phyloP scores from a whole-genome alignment of 106 monocot species.

The Dendrobium officinale region DNA sequence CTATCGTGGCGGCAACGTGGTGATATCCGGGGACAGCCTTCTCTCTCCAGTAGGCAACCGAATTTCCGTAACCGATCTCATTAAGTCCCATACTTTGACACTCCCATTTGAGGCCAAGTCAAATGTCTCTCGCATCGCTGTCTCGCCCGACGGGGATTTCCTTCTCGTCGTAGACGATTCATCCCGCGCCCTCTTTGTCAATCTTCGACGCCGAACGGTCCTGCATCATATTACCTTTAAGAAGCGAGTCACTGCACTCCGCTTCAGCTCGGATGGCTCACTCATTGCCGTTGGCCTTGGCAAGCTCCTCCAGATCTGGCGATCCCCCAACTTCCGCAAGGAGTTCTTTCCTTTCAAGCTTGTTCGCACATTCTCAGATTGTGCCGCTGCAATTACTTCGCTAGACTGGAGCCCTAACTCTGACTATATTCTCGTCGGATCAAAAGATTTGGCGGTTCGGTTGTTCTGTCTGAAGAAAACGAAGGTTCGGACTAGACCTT shows the following conservation, averaged over 20 bases:
- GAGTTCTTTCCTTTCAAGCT: constrained; percentile 91
- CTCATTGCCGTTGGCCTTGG: constrained; percentile 73
- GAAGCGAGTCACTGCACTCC: constrained; percentile 36
- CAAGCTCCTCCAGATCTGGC: constrained; percentile 84
- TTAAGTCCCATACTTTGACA: constrained; percentile 54
- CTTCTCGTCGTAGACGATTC: constrained; percentile 57
- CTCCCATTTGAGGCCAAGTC: constrained; percentile 73
- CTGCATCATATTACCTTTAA: constrained; percentile 84
- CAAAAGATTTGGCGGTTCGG: constrained; percentile 75
- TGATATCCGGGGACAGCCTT: constrained; percentile 45
- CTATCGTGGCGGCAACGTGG: constrained; percentile 80
- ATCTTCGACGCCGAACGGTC: constrained; percentile 61
- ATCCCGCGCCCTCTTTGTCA: constrained; percentile 55
- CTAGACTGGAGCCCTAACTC: constrained; percentile 84
- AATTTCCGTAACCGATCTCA: constrained; percentile 66
- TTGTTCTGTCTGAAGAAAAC: constrained; percentile 35
- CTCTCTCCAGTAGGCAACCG: constrained; percentile 85
- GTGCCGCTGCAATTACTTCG: constrained; percentile 31
- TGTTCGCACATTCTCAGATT: constrained; percentile 52
- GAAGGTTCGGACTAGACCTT: constrained; percentile 34
- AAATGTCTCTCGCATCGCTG: constrained; percentile 64
- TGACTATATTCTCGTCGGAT: constrained; percentile 60
- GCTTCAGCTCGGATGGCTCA: constrained; percentile 68
- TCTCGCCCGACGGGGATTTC: constrained; percentile 48
- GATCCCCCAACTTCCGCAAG: constrained; percentile 62